Evolutionary conservation across 129 eudicot genomes (phyloP).

Genomic region (Heracleum sosnowskyi): DNA sequence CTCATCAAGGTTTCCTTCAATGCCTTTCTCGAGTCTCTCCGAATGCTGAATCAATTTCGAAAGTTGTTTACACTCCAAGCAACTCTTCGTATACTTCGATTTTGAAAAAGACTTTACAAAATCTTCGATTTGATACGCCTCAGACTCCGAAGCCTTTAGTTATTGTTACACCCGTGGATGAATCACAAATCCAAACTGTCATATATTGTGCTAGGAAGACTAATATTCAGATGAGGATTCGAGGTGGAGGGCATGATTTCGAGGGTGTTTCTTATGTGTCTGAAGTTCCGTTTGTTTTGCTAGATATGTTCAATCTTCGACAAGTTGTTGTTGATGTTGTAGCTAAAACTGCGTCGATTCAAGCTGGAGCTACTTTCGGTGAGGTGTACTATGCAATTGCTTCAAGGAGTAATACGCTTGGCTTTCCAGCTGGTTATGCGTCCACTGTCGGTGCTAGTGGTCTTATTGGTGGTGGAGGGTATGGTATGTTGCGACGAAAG

Average conservation of each 20-base stretch:
- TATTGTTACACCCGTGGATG: constrained; percentile 18
- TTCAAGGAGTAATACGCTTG: background rate
- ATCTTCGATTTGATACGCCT: constrained; percentile 13
- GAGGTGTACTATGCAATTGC: constrained; percentile 7
- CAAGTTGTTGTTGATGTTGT: constrained; percentile 4
- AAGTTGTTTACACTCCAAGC: constrained; percentile 8
- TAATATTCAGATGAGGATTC: constrained; percentile 10
- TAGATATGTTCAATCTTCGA: constrained; percentile 21
- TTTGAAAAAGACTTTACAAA: constrained; percentile 5
- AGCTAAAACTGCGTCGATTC: constrained; percentile 16
- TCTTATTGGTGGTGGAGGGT: constrained; percentile 6
- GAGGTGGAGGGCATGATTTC: constrained; percentile 27
- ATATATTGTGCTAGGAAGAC: constrained; percentile 14
- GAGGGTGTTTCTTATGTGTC: constrained; percentile 23
- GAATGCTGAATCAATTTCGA: background rate
- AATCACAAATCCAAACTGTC: constrained; percentile 17
- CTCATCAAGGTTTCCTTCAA: constrained; percentile 16
- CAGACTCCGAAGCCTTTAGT: constrained; percentile 17
- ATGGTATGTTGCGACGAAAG: background rate
- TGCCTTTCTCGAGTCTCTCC: constrained; percentile 4
- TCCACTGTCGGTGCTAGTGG: background rate
- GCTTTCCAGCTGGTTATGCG: constrained; percentile 2
- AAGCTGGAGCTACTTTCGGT: constrained; percentile 8
- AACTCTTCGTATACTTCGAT: constrained; percentile 21
- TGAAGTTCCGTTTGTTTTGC: constrained; percentile 15